phyloP scores from a whole-genome alignment of 495 filamentous ascomycete species.

The Penicillium bovifimosum region DNA sequence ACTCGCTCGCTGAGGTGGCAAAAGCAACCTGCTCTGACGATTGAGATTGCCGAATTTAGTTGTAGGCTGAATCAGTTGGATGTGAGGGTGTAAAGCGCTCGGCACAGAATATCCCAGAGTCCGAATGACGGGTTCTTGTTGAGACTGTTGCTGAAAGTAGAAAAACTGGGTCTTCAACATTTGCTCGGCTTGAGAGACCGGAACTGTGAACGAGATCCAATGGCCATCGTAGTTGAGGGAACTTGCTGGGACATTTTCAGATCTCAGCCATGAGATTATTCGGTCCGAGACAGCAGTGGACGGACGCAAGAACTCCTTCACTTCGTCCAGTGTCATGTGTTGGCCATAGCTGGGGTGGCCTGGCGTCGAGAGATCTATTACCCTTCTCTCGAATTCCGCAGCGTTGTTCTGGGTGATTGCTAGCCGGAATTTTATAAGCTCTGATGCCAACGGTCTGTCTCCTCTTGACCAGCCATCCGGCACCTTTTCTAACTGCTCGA shows the following conservation, averaged over 20 bases:
- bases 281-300: constrained; percentile 32
- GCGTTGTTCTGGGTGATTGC: constrained; percentile 49
- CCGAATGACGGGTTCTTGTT: constrained; percentile 38
- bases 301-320: constrained; percentile 47
- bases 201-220: constrained; percentile 51
- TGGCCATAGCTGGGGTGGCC: constrained; percentile 55
- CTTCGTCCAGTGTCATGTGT: constrained; percentile 55
- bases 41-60: constrained; percentile 44
- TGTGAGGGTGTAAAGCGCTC: constrained; percentile 35
- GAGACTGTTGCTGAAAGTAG: constrained; percentile 39
- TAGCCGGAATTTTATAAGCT: constrained; percentile 47
- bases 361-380: constrained; percentile 60
- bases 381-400: constrained; percentile 51
- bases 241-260: constrained; percentile 35
- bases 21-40: constrained; percentile 17
- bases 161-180: constrained; percentile 53
- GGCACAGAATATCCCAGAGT: constrained; percentile 58
- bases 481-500: constrained; percentile 39
- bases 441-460: constrained; percentile 27
- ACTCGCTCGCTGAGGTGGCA: constrained; percentile 22
- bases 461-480: constrained; percentile 46
- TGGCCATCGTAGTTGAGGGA: constrained; percentile 45
- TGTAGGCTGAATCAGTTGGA: constrained; percentile 53
- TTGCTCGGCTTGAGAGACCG: constrained; percentile 46
- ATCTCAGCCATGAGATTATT: constrained; percentile 48